Conservation (phyloP, 805 yeast species). For the Candida montana region DNA sequence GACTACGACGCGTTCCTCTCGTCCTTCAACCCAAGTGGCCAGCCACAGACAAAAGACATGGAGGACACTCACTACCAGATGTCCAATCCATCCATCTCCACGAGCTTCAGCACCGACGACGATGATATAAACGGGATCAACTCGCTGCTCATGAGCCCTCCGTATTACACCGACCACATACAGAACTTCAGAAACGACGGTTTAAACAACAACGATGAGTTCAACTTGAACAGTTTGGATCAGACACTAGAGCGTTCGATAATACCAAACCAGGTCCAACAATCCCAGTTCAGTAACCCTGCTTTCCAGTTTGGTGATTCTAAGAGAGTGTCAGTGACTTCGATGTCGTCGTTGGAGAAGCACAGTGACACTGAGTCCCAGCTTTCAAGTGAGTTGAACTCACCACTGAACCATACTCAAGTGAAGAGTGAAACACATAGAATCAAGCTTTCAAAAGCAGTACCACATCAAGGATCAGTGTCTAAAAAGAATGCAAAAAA, state of each 20-base stretch:
- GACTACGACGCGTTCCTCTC: slow-evolving; percentile 29
- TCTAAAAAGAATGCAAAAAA: slow-evolving; percentile 29
- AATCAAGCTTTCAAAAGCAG: slow-evolving; percentile 20
- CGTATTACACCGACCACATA: not conserved
- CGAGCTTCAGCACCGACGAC: slow-evolving; percentile 7
- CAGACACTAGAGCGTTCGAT: slow-evolving; percentile 1
- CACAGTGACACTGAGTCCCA: slow-evolving; percentile 16
- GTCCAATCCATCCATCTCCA: slow-evolving; percentile 11
- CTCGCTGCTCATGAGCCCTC: not conserved
- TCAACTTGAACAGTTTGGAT: slow-evolving; percentile 5
- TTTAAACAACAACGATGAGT: slow-evolving; percentile 3
- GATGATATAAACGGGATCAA: slow-evolving; percentile 9
- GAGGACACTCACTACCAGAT: slow-evolving; percentile 9
- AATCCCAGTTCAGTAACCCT: not conserved
- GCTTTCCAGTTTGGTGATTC: not conserved
- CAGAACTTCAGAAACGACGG: not conserved
- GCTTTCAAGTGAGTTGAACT: slow-evolving; percentile 12
- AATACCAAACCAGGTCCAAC: not conserved
- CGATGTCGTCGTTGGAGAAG: slow-evolving; percentile 5
- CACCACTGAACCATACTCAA: slow-evolving; percentile 9
- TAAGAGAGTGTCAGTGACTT: slow-evolving; percentile 7
- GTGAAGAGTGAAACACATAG: slow-evolving; percentile 4
- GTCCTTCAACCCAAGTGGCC: slow-evolving; percentile 15
- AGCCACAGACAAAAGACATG: slow-evolving; percentile 6
- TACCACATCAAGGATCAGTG: slow-evolving; percentile 19